These are phyloP conservation scores for Nematocida displodere DNA, from an alignment of 371 early-diverging fungal genomes.

Conservation along the genomic window DNA sequence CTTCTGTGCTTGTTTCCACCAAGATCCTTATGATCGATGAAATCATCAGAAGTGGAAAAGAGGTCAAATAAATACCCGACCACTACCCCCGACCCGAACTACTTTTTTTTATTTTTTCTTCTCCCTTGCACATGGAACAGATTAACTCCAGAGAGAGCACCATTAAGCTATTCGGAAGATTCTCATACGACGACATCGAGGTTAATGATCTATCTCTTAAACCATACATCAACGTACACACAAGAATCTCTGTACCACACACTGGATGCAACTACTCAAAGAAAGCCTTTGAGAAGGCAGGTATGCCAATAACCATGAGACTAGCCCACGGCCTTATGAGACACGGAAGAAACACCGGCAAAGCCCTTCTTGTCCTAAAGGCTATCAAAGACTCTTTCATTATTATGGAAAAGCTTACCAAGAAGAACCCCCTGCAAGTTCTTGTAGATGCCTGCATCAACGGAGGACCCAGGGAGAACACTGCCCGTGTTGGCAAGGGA, in stretches of 20 bases:
- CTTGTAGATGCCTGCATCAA: slow-evolving; percentile 98
- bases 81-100: background rate
- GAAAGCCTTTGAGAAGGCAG: slow-evolving; percentile 58
- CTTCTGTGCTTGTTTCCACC: slow-evolving; percentile 74
- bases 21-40: slow-evolving; percentile 97
- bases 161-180: slow-evolving; percentile 61
- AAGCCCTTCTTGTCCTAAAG: slow-evolving; percentile 95
- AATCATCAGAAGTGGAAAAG: slow-evolving; percentile 81
- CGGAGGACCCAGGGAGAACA: slow-evolving; percentile 99
- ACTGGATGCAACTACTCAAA: slow-evolving; percentile 52
- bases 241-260: slow-evolving; percentile 61
- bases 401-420: slow-evolving; percentile 94
- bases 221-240: slow-evolving; percentile 60
- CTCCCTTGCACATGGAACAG: slow-evolving; percentile 44
- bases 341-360: slow-evolving; percentile 99
- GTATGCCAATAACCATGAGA: slow-evolving; percentile 98
- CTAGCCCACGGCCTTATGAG: slow-evolving; percentile 98
- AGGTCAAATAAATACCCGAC: slow-evolving; percentile 52
- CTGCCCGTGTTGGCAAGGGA: slow-evolving; percentile 95
- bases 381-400: slow-evolving; percentile 97
- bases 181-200: slow-evolving; percentile 59
- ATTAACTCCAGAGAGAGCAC: slow-evolving; percentile 24
- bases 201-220: slow-evolving; percentile 58
- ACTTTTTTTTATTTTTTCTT: slow-evolving; percentile 41
- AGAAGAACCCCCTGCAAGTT: slow-evolving; percentile 96